A percentile compares a stretch with the other conserved stretches of the same genome.
Evolutionary conservation across 495 filamentous ascomycete species (phyloP).

Genomic region (Aspergillus taichungensis): DNA sequence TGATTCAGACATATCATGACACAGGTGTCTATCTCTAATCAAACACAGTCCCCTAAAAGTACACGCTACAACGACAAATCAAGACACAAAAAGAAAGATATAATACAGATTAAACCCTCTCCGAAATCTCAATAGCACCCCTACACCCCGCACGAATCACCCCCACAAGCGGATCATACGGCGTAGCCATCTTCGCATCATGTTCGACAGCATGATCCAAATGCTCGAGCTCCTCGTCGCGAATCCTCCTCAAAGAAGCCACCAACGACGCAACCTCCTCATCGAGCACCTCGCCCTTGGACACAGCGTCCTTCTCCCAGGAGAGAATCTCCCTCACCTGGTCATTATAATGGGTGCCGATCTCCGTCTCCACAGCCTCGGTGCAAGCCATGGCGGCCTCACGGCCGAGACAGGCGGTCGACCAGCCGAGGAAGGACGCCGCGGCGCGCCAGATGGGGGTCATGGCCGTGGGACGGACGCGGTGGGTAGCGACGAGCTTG

Average conservation of each 20-base stretch:
- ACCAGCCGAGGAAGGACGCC: constrained; percentile 79
- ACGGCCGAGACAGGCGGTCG: constrained; percentile 78
- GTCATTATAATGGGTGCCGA: constrained; percentile 90
- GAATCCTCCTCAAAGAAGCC: constrained; percentile 65
- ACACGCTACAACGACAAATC: too few relatives aligned
- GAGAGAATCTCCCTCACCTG: constrained; percentile 73
- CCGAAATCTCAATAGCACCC: constrained; percentile 88
- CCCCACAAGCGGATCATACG: constrained; percentile 82
- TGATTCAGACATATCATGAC: too few relatives aligned
- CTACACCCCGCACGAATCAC: constrained; percentile 81
- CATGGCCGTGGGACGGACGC: constrained; percentile 87
- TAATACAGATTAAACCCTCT: constrained; percentile 50
- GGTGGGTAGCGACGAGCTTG: constrained; percentile 70
- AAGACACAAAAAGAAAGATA: too few relatives aligned
- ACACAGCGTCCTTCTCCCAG: constrained; percentile 62
- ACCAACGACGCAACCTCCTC: constrained; percentile 69
- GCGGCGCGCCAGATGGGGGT: constrained; percentile 86
- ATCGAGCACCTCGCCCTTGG: constrained; percentile 64
- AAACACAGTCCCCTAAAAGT: too few relatives aligned
- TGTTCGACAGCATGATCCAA: constrained; percentile 90
- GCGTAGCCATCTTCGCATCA: constrained; percentile 78
- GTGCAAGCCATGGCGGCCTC: constrained; percentile 99
- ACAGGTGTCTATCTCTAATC: too few relatives aligned
- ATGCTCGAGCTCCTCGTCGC: constrained; percentile 96
- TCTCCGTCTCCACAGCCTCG: constrained; percentile 97